Conservation (phyloP, 371 early-diverging fungal species). For the Entomophthora muscae region DNA sequence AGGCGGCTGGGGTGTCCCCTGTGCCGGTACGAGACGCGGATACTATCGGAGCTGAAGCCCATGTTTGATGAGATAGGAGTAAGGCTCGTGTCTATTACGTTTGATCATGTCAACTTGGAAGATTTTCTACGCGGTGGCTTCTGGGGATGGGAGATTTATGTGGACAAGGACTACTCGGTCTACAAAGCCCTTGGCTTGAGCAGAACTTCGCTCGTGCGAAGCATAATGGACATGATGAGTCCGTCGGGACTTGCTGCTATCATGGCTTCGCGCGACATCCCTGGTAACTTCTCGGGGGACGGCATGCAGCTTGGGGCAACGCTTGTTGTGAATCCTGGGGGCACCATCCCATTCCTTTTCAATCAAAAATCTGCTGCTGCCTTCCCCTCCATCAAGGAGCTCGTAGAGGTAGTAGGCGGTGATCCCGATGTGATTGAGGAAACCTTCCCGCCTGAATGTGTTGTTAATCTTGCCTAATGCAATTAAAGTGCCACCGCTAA, state of each 20-base stretch:
- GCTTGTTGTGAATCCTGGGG: background rate
- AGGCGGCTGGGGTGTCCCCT: slow-evolving; percentile 5
- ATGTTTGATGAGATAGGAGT: slow-evolving; percentile 3
- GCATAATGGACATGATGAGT: background rate
- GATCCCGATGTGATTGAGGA: slow-evolving; percentile 1
- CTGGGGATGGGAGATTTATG: slow-evolving; percentile 5
- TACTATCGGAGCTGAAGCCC: background rate
- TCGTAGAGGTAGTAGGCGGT: background rate
- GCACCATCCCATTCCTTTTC: background rate
- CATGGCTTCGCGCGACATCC: background rate
- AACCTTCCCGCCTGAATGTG: background rate
- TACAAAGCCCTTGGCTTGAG: slow-evolving; percentile 2
- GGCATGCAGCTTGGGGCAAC: slow-evolving; percentile 7
- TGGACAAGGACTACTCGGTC: background rate
- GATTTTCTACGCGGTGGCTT: slow-evolving; percentile 4
- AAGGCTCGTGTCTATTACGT: background rate
- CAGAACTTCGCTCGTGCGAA: background rate
- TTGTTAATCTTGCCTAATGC: too few relatives aligned
- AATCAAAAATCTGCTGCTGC: background rate
- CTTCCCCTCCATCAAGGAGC: background rate
- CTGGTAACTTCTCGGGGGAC: background rate
- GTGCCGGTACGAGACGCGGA: background rate
- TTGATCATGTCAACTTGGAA: slow-evolving; percentile 4
- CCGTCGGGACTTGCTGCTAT: background rate
- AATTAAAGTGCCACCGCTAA: too few relatives aligned